A percentile compares a stretch with the other conserved stretches of the same genome.
Conservation (phyloP, 2,329 filamentous ascomycete species). For the Aspergillus sp. region DNA sequence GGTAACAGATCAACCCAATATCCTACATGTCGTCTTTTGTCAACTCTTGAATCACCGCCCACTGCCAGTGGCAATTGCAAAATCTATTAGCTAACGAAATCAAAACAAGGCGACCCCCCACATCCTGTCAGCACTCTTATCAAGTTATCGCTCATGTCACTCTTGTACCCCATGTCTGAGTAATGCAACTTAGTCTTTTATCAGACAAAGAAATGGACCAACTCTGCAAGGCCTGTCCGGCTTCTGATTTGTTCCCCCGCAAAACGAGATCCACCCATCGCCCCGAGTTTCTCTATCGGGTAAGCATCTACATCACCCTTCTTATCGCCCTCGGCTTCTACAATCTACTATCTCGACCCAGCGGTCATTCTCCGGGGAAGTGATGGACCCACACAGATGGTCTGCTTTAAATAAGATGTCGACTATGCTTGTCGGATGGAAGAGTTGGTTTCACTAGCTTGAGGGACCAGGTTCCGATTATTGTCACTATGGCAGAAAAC, state of each 20-base stretch:
- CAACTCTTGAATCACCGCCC: too few relatives aligned
- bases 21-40: too few relatives aligned
- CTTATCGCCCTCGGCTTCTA: constrained; percentile 18
- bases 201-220: background rate
- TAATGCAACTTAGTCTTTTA: background rate
- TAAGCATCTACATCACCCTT: constrained; percentile 18
- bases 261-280: constrained; percentile 20
- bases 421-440: background rate
- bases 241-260: constrained; percentile 5
- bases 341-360: background rate
- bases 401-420: background rate
- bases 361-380: constrained; percentile 5
- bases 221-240: background rate
- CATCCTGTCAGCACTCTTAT: background rate
- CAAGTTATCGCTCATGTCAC: background rate
- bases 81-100: background rate
- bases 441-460: background rate
- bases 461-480: background rate
- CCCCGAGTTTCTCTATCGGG: constrained; percentile 29
- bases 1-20: too few relatives aligned
- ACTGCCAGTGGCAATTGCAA: background rate
- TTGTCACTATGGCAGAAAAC: constrained; percentile 22
- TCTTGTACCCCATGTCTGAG: too few relatives aligned
- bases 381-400: background rate
- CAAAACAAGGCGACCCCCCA: too few relatives aligned